A percentile compares a stretch with the other conserved stretches of the same genome.
Conservation (phyloP, 2,329 filamentous ascomycete species). For the Cladosporium austrohemisphaericum region DNA sequence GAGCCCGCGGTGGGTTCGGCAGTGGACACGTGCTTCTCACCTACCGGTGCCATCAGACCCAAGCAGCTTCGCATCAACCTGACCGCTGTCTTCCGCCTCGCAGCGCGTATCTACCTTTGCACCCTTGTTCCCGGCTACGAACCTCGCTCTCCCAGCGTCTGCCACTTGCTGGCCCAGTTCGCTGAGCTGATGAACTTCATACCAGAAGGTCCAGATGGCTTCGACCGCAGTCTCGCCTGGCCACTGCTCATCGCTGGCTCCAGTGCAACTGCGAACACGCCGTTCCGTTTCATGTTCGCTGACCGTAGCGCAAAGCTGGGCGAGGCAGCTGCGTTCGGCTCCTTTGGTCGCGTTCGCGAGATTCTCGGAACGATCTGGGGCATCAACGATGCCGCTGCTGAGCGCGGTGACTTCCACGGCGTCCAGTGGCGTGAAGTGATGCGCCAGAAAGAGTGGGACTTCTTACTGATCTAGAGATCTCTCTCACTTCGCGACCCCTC, state of each 20-base stretch:
- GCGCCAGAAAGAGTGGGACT: slow-evolving; percentile 87
- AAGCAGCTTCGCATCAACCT: slow-evolving; percentile 85
- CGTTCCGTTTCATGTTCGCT: slow-evolving; percentile 73
- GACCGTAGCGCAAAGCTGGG: slow-evolving; percentile 72
- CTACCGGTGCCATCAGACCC: slow-evolving; percentile 71
- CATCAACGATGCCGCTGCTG: slow-evolving; percentile 61
- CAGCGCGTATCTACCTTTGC: slow-evolving; percentile 94
- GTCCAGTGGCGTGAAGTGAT: slow-evolving; percentile 95
- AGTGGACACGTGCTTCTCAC: slow-evolving; percentile 51
- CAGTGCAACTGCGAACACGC: slow-evolving; percentile 66
- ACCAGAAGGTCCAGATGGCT: slow-evolving; percentile 74
- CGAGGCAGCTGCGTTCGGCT: slow-evolving; percentile 73
- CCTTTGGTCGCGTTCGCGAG: slow-evolving; percentile 76
- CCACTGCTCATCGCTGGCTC: slow-evolving; percentile 85
- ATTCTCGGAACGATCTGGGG: slow-evolving; percentile 81
- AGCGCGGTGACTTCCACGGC: slow-evolving; percentile 54
- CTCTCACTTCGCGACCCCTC: slow-evolving; percentile 3
- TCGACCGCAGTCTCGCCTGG: slow-evolving; percentile 89
- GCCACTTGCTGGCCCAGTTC: slow-evolving; percentile 74
- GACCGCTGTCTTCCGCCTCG: slow-evolving; percentile 83
- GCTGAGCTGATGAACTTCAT: slow-evolving; percentile 74
- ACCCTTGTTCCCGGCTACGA: slow-evolving; percentile 86
- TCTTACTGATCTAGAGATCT: slow-evolving; percentile 68
- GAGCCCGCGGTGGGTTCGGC: slow-evolving; percentile 53
- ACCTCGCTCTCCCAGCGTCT: slow-evolving; percentile 67